Percentiles rank a stretch among this genome's conserved stretches.
Conservation (phyloP, 1,284 basidiomycete genomes). For the Meripilus lineatus region DNA sequence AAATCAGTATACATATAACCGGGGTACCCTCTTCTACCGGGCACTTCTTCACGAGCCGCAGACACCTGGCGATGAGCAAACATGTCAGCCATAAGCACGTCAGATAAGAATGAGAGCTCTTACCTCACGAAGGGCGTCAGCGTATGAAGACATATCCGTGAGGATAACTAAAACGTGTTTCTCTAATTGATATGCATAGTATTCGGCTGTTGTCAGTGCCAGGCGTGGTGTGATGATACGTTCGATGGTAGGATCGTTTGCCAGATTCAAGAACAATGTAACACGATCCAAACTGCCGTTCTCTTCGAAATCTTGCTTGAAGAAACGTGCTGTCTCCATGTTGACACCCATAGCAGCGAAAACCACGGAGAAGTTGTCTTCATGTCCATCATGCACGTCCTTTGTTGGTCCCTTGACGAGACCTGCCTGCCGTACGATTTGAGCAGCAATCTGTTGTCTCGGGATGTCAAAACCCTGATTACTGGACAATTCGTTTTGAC, state of each 20-base stretch:
- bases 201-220: constrained; percentile 97
- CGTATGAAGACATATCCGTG: constrained; percentile 99
- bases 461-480: constrained; percentile 11
- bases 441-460: constrained; percentile 88
- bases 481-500: constrained; percentile 15
- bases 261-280: constrained; percentile 97
- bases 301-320: constrained; percentile 99
- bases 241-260: constrained; percentile 99
- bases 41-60: constrained; percentile 98
- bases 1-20: constrained; percentile 99
- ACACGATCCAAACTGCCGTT: constrained; percentile 98
- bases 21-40: constrained; percentile 98
- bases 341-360: constrained; percentile 99
- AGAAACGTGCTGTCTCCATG: constrained; percentile 99
- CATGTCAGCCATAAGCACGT: constrained; percentile 1
- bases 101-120: constrained; percentile 12
- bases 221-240: constrained; percentile 99
- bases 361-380: constrained; percentile 99
- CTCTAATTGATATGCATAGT: constrained; percentile 99
- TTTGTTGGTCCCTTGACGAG: constrained; percentile 94
- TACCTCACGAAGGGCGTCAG: constrained; percentile 95
- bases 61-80: constrained; percentile 60
- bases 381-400: constrained; percentile 97
- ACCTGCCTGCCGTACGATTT: constrained; percentile 99
- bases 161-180: constrained; percentile 99